Conservation (phyloP, 345 rosid genomes). For the Dipteronia dyeriana region DNA sequence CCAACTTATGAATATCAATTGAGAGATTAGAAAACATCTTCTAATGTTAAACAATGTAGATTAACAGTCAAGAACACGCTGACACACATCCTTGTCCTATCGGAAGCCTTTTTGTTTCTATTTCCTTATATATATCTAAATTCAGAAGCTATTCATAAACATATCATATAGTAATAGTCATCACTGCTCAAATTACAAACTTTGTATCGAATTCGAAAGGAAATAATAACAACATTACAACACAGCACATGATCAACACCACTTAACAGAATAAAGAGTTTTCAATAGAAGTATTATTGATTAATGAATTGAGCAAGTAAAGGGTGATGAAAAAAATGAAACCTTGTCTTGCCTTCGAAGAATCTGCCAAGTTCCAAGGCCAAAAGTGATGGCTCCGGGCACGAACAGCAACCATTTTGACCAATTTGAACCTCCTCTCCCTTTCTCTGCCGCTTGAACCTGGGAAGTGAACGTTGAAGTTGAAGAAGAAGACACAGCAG, state of each 20-base stretch:
- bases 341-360: constrained; percentile 95
- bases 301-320: neutral
- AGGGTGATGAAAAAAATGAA: neutral
- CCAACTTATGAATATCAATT: neutral
- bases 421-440: constrained; percentile 50
- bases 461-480: constrained; percentile 25
- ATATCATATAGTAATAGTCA: neutral
- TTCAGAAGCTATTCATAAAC: neutral
- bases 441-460: constrained; percentile 44
- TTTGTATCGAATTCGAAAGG: neutral
- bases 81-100: neutral
- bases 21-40: neutral
- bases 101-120: neutral
- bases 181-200: neutral
- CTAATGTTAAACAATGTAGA: neutral
- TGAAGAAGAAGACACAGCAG: constrained; percentile 26
- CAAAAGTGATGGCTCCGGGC: constrained; percentile 89
- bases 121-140: neutral
- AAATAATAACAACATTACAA: too few species aligned
- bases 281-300: too few species aligned
- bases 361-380: constrained; percentile 99
- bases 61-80: too few species aligned
- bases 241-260: too few species aligned
- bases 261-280: neutral
- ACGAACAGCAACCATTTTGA: constrained; percentile 71